A percentile compares a stretch with the other conserved stretches of the same genome.
phyloP scores from a whole-genome alignment of 305 asterid genomes.

The Rubia peregrina region DNA sequence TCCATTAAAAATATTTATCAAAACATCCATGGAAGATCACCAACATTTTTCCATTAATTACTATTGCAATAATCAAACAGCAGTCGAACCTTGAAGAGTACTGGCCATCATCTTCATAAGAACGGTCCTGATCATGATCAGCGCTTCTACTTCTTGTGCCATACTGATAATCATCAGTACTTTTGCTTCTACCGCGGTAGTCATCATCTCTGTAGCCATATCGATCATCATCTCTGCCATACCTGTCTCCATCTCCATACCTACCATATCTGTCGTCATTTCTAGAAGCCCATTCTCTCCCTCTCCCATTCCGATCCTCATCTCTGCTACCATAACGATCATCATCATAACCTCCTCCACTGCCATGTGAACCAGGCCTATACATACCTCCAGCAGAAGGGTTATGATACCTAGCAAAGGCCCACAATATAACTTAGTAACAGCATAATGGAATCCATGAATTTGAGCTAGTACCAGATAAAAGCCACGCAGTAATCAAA shows the following conservation, averaged over 20 bases:
- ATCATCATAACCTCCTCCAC: conserved; percentile 59
- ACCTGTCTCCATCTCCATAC: conserved; percentile 54
- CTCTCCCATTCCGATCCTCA: conserved; percentile 41
- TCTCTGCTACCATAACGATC: conserved; percentile 44
- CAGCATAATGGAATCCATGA: conserved; percentile 1
- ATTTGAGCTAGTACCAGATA: not conserved
- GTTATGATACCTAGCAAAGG: conserved; percentile 50
- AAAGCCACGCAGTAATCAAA: not conserved
- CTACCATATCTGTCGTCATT: conserved; percentile 38
- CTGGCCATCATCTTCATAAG: conserved; percentile 75
- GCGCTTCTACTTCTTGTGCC: conserved; percentile 80
- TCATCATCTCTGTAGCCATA: conserved; percentile 34
- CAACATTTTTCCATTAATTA: not conserved
- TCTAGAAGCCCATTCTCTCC: conserved; percentile 31
- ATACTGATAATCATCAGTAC: conserved; percentile 40
- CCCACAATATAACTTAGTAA: not conserved
- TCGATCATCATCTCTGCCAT: conserved; percentile 70
- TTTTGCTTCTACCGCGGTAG: conserved; percentile 56
- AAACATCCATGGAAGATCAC: not conserved
- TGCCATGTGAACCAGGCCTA: conserved; percentile 56
- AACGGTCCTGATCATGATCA: conserved; percentile 51
- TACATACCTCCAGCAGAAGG: conserved; percentile 55
- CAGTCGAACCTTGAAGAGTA: conserved; percentile 65
- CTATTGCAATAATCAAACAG: not conserved
- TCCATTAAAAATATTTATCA: not conserved